A percentile compares a stretch with the other conserved stretches of the same genome.
Conservation (phyloP, 768 basidiomycete species). For the Suillus plorans region DNA sequence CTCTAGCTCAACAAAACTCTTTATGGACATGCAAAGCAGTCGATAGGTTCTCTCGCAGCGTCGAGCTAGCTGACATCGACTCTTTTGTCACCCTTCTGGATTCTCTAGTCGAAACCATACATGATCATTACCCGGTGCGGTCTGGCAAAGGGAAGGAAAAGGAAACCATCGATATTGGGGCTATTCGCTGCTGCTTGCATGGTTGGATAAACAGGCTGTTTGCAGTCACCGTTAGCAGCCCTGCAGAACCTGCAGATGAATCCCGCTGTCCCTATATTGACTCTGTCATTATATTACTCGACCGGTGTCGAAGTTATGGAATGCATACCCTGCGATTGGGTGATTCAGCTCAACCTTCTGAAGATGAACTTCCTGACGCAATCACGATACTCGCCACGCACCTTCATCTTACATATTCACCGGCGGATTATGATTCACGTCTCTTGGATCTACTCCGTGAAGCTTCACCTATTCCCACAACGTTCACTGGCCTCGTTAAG, state of each 20-base stretch:
- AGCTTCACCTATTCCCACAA: slow-evolving; percentile 29
- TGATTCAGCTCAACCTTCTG: not conserved
- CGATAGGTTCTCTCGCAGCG: slow-evolving; percentile 32
- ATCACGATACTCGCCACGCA: slow-evolving; percentile 22
- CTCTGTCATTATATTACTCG: slow-evolving; percentile 25
- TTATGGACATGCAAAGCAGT: slow-evolving; percentile 47
- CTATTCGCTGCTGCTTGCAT: slow-evolving; percentile 14
- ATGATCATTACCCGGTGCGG: not conserved
- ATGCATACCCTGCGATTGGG: slow-evolving; percentile 17
- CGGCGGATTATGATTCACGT: not conserved
- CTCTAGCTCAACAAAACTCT: slow-evolving; percentile 22
- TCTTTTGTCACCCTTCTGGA: slow-evolving; percentile 33
- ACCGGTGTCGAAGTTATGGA: slow-evolving; percentile 18
- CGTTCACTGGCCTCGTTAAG: slow-evolving; percentile 30
- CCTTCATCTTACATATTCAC: slow-evolving; percentile 15
- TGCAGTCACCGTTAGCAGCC: not conserved
- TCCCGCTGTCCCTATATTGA: slow-evolving; percentile 5
- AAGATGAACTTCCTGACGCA: slow-evolving; percentile 24
- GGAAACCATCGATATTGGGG: slow-evolving; percentile 1
- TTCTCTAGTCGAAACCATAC: slow-evolving; percentile 24
- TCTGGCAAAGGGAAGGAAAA: slow-evolving; percentile 4
- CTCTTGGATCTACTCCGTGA: slow-evolving; percentile 27
- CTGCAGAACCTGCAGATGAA: not conserved
- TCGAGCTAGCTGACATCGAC: slow-evolving; percentile 31
- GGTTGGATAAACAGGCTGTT: slow-evolving; percentile 27